Evolutionary conservation across 2,329 filamentous ascomycete genomes (phyloP).

Genomic region (Colletotrichum chlorophyti): DNA sequence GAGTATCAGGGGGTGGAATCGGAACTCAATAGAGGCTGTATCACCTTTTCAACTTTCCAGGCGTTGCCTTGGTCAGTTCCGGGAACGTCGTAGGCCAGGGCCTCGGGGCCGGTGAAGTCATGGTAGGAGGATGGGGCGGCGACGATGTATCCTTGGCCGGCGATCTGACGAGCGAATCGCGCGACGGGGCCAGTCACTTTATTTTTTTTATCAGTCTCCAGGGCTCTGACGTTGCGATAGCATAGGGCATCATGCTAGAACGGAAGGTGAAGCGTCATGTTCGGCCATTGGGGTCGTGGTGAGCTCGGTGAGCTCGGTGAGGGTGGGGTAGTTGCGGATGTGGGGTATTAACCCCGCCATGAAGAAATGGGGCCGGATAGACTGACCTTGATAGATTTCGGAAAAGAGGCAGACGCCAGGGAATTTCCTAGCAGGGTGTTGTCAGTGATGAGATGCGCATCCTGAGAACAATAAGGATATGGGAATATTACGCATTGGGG

Average conservation of each 20-base stretch:
- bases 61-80: conserved; percentile 89
- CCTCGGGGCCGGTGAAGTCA: conserved; percentile 86
- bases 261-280: too few species aligned
- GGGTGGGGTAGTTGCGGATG: neutral
- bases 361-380: neutral
- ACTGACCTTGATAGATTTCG: conserved; percentile 91
- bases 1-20: too few species aligned
- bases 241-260: too few species aligned
- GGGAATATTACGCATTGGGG: conserved; percentile 73
- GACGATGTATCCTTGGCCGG: conserved; percentile 91
- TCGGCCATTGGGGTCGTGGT: neutral
- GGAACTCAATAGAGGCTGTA: too few species aligned
- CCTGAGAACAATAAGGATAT: too few species aligned
- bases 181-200: conserved; percentile 88
- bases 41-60: conserved; percentile 82
- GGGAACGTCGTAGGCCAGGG: conserved; percentile 83
- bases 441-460: neutral
- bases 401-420: conserved; percentile 89
- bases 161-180: conserved; percentile 90
- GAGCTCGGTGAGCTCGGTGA: neutral
- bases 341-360: conserved; percentile 13
- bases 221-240: too few species aligned
- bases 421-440: conserved; percentile 61
- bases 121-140: conserved; percentile 91
- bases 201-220: too few species aligned